These are phyloP conservation scores for Exophiala mesophila DNA, from an alignment of 2,329 filamentous ascomycete species.

Conservation along the genomic window DNA sequence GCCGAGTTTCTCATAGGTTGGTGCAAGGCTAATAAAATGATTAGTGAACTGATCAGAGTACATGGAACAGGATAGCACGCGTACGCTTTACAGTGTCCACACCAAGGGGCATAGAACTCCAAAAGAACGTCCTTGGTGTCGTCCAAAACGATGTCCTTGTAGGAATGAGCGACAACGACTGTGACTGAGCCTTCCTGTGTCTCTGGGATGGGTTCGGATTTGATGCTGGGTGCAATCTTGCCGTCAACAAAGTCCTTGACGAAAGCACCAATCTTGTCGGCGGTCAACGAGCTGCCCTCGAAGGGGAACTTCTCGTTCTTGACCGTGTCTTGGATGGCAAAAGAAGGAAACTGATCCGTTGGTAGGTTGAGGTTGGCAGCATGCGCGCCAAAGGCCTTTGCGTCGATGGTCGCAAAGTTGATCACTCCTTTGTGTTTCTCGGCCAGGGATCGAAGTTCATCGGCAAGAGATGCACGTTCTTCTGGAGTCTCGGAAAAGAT, in stretches of 20 bases:
- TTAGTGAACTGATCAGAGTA: constrained; percentile 7
- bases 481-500: constrained; percentile 92
- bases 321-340: constrained; percentile 90
- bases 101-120: constrained; percentile 95
- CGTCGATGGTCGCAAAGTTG: constrained; percentile 98
- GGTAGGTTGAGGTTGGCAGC: constrained; percentile 96
- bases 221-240: constrained; percentile 93
- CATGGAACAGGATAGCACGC: constrained; percentile 22
- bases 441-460: constrained; percentile 76
- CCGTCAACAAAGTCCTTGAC: constrained; percentile 79
- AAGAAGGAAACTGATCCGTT: constrained; percentile 89
- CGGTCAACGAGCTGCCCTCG: constrained; percentile 72
- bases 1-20: constrained; percentile 63
- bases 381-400: constrained; percentile 88
- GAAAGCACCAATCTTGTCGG: constrained; percentile 70
- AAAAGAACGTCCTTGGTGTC: constrained; percentile 94
- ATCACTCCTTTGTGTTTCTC: constrained; percentile 88
- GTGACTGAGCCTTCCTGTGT: constrained; percentile 83
- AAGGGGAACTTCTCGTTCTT: constrained; percentile 98
- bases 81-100: constrained; percentile 64
- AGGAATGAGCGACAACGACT: constrained; percentile 87
- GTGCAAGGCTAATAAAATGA: constrained; percentile 47
- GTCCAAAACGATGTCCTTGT: constrained; percentile 85
- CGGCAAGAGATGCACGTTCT: constrained; percentile 75
- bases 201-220: constrained; percentile 95